These are phyloP conservation scores for Rhodomyrtus tomentosa DNA, from an alignment of 345 rosid genomes.

Conservation along the genomic window DNA sequence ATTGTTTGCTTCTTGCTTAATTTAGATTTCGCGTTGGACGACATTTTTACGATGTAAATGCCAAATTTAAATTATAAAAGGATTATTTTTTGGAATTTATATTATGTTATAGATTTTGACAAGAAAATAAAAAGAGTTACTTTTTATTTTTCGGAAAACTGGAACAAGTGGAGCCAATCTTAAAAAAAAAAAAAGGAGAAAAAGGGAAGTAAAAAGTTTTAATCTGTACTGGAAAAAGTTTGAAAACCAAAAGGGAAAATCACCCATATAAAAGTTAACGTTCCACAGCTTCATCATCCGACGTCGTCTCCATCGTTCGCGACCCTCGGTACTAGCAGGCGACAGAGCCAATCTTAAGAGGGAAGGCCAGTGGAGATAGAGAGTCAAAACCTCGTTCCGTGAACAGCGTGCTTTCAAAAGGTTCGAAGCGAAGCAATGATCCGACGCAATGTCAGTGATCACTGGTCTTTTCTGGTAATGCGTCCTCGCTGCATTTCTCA, in stretches of 20 bases:
- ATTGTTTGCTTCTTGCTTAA: background rate
- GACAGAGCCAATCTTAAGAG: background rate
- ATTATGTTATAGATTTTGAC: too few species aligned
- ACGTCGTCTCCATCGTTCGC: background rate
- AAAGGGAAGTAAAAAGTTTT: background rate
- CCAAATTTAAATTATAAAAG: too few species aligned
- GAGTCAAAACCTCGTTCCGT: background rate
- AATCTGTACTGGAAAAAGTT: background rate
- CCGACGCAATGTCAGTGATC: conserved; percentile 12
- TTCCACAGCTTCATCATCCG: background rate
- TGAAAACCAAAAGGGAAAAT: background rate
- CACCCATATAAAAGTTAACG: background rate
- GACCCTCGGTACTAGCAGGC: background rate
- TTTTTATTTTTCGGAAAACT: background rate
- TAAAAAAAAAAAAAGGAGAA: background rate
- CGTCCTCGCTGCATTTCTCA: background rate
- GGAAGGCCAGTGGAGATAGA: background rate
- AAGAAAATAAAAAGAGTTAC: background rate
- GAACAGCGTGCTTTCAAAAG: background rate
- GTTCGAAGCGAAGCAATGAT: conserved; percentile 5
- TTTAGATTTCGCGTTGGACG: background rate
- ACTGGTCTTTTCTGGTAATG: conserved; percentile 48
- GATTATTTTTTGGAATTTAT: background rate
- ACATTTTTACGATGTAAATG: too few species aligned
- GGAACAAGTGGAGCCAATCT: background rate